A percentile compares a stretch with the other conserved stretches of the same genome.
Evolutionary conservation across 208 protist genomes (phyloP).

Genomic region (Leptomonas seymouri): DNA sequence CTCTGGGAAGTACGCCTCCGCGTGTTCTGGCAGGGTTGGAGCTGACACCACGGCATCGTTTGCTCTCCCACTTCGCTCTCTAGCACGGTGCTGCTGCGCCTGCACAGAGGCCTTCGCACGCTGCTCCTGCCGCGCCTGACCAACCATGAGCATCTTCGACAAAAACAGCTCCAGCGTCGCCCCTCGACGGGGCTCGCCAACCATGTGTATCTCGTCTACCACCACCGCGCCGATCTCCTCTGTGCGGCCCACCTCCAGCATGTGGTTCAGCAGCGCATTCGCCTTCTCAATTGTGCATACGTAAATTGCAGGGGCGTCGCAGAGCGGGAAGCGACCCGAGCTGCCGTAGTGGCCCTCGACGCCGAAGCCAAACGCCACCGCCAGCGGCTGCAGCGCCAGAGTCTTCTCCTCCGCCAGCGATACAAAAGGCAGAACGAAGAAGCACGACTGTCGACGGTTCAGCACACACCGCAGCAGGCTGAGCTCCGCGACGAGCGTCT

Average conservation of each 20-base stretch:
- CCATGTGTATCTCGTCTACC: conserved; percentile 96
- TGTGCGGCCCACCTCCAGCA: conserved; percentile 67
- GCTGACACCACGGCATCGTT: neutral
- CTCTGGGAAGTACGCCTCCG: neutral
- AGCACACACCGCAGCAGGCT: conserved; percentile 85
- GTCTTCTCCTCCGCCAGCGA: conserved; percentile 93
- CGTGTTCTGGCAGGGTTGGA: neutral
- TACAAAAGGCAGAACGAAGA: conserved; percentile 96
- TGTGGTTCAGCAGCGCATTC: conserved; percentile 86
- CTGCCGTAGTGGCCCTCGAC: conserved; percentile 87
- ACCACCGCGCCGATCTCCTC: conserved; percentile 85
- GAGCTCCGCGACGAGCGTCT: conserved; percentile 95
- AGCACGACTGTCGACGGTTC: conserved; percentile 57
- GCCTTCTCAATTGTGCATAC: conserved; percentile 96
- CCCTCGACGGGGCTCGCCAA: conserved; percentile 86
- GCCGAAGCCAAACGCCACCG: conserved; percentile 62
- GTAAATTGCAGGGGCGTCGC: conserved; percentile 47
- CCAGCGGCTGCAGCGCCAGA: conserved; percentile 61
- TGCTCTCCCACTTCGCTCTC: neutral
- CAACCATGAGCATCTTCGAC: conserved; percentile 76
- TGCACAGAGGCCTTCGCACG: neutral
- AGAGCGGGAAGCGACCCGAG: conserved; percentile 69
- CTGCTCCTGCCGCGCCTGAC: conserved; percentile 13
- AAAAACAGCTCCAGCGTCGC: conserved; percentile 88
- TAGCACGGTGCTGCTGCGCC: neutral